Conservation (phyloP, 176 grass and related monocot genomes). For the Saccharum officinarum region DNA sequence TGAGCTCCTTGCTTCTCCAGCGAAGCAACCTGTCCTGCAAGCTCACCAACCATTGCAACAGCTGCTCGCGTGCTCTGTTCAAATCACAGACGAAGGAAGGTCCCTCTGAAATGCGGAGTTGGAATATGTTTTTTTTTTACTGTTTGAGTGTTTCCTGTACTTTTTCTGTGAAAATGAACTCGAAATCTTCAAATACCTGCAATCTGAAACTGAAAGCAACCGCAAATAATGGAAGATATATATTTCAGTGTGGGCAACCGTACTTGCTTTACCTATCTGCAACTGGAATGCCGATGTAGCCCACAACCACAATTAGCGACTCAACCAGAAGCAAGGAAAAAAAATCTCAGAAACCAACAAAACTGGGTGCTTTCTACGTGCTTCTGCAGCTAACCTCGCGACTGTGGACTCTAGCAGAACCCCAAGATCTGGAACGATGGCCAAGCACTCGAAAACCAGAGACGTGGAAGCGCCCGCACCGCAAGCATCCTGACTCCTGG, state of each 20-base stretch:
- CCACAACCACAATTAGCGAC: not conserved
- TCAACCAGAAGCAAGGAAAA: not conserved
- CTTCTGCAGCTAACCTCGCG: not conserved
- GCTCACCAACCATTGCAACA: too few relatives aligned
- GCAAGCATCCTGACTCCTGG: not conserved
- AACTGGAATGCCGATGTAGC: too few relatives aligned
- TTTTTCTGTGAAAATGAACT: too few relatives aligned
- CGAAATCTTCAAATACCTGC: not conserved
- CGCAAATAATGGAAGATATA: too few relatives aligned
- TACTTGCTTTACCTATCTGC: too few relatives aligned
- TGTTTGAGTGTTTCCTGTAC: too few relatives aligned
- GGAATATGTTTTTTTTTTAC: too few relatives aligned
- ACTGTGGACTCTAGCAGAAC: not conserved
- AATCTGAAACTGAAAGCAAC: not conserved
- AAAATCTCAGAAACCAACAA: constrained; percentile 21
- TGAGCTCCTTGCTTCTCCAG: not conserved
- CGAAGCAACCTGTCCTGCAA: not conserved
- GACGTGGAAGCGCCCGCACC: constrained; percentile 55
- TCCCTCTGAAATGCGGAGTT: not conserved
- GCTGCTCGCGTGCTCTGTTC: too few relatives aligned
- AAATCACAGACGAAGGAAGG: too few relatives aligned
- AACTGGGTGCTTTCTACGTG: not conserved
- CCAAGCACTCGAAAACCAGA: constrained; percentile 34
- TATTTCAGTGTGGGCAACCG: too few relatives aligned
- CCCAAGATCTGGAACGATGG: not conserved